Evolutionary conservation across 108 stramenopile species (phyloP).

Genomic region (Chaetoceros tenuissimus): DNA sequence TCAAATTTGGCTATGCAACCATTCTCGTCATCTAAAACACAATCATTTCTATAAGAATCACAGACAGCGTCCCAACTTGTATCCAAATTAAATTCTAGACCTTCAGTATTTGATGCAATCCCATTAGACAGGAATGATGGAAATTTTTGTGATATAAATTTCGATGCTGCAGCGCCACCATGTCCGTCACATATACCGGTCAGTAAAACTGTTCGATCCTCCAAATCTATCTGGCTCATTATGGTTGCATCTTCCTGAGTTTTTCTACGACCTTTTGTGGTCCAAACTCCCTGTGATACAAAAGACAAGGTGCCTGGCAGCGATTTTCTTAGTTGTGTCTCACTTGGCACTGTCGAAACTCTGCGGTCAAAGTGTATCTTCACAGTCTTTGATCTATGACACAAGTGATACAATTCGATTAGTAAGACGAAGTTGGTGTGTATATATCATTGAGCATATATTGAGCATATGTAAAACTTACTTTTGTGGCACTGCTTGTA

Average conservation of each 20-base stretch:
- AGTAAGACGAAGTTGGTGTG: too few relatives aligned
- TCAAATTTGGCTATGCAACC: constrained; percentile 67
- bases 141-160: constrained; percentile 32
- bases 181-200: constrained; percentile 83
- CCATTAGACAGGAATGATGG: constrained; percentile 41
- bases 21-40: constrained; percentile 28
- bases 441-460: too few relatives aligned
- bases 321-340: constrained; percentile 6
- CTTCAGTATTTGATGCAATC: constrained; percentile 5
- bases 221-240: constrained; percentile 53
- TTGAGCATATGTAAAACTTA: neutral
- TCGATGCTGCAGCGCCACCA: constrained; percentile 56
- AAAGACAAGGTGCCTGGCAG: constrained; percentile 12
- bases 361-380: constrained; percentile 68
- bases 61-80: constrained; percentile 45
- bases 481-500: constrained; percentile 7
- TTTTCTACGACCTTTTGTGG: constrained; percentile 49
- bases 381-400: constrained; percentile 24
- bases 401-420: neutral
- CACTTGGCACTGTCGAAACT: neutral
- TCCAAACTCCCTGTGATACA: constrained; percentile 65
- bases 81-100: constrained; percentile 17
- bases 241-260: constrained; percentile 69
- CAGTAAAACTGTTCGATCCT: constrained; percentile 40
- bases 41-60: constrained; percentile 42